phyloP scores from a whole-genome alignment of 176 grass and related monocot genomes.

The Triticum dicoccoides region DNA sequence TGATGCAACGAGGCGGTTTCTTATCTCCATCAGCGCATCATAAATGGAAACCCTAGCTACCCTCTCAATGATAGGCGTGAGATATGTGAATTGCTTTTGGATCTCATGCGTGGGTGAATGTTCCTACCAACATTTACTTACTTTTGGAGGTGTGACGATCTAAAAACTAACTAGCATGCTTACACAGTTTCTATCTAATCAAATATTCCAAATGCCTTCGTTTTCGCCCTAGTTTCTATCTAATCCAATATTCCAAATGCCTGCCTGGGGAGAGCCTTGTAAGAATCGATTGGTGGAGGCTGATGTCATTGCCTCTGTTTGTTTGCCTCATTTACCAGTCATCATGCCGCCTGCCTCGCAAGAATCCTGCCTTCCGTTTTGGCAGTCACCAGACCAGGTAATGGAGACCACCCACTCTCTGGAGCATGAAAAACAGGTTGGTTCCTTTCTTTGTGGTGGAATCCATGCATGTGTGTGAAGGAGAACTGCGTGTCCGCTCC shows the following conservation, averaged over 20 bases:
- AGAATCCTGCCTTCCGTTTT: constrained; percentile 21
- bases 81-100: background rate
- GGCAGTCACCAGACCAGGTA: background rate
- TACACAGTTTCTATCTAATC: constrained; percentile 19
- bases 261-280: background rate
- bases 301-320: background rate
- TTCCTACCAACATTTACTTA: constrained; percentile 24
- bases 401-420: background rate
- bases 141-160: constrained; percentile 13
- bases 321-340: constrained; percentile 17
- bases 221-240: constrained; percentile 19
- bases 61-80: background rate
- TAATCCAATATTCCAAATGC: background rate
- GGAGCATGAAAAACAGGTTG: constrained; percentile 1
- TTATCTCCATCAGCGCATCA: constrained; percentile 31
- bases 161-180: constrained; percentile 52
- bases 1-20: constrained; percentile 30
- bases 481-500: constrained; percentile 2
- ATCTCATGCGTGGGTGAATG: background rate
- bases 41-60: constrained; percentile 36
- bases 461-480: background rate
- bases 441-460: constrained; percentile 6
- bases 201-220: background rate
- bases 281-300: constrained; percentile 4
- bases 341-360: constrained; percentile 7